A percentile compares a stretch with the other conserved stretches of the same genome.
Conservation (phyloP, 2,329 filamentous ascomycete species). For the Fusarium xylarioides region DNA sequence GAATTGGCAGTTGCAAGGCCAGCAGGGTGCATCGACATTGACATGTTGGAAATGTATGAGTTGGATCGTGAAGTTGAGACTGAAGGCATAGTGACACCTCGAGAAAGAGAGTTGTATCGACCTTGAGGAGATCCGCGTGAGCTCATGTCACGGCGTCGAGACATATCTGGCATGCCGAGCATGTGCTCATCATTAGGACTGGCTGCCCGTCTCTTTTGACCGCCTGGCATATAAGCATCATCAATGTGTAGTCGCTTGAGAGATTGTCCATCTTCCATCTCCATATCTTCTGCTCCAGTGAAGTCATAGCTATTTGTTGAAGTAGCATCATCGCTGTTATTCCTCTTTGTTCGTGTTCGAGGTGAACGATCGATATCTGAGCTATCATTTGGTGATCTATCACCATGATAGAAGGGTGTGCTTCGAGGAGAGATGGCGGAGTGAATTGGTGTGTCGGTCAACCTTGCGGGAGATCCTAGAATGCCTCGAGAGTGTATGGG, state of each 20-base stretch:
- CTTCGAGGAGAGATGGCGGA: slow-evolving; percentile 60
- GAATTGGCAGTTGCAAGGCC: slow-evolving; percentile 56
- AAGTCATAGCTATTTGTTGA: slow-evolving; percentile 57
- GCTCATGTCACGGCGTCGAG: slow-evolving; percentile 59
- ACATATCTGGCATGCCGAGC: slow-evolving; percentile 53
- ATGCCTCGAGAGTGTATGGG: slow-evolving; percentile 52
- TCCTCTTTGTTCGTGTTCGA: slow-evolving; percentile 55
- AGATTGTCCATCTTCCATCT: slow-evolving; percentile 61
- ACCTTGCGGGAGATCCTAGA: slow-evolving; percentile 56
- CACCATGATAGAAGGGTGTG: slow-evolving; percentile 52
- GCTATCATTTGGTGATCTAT: slow-evolving; percentile 56
- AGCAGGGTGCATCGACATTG: slow-evolving; percentile 49
- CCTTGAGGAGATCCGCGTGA: slow-evolving; percentile 63
- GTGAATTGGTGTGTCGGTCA: slow-evolving; percentile 56
- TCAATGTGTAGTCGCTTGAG: slow-evolving; percentile 63
- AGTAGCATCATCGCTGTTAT: slow-evolving; percentile 63
- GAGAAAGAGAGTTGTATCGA: slow-evolving; percentile 57
- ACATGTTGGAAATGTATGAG: slow-evolving; percentile 59
- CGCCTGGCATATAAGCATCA: slow-evolving; percentile 52
- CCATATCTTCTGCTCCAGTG: slow-evolving; percentile 53
- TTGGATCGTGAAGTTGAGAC: slow-evolving; percentile 55
- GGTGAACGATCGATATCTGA: slow-evolving; percentile 60
- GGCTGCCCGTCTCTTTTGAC: slow-evolving; percentile 65
- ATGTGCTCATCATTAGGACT: slow-evolving; percentile 62
- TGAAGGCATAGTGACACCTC: slow-evolving; percentile 55